These are phyloP conservation scores for Rhodotorula kratochvilovae DNA, from an alignment of 768 basidiomycete genomes.

Conservation along the genomic window DNA sequence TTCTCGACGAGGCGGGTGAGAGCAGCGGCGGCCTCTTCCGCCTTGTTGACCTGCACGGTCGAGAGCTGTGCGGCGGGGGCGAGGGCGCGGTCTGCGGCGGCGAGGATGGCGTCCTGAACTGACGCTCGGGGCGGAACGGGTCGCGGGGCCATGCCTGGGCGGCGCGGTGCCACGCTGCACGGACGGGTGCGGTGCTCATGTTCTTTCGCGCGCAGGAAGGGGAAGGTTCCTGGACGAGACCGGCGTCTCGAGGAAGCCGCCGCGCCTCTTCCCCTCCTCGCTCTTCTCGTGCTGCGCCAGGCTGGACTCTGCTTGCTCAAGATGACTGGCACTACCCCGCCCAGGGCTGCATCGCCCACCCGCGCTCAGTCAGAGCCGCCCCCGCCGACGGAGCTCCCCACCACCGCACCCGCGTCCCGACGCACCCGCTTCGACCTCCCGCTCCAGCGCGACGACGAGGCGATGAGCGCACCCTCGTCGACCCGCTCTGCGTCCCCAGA, in stretches of 20 bases:
- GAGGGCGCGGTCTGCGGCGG: constrained; percentile 28
- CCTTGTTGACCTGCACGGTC: neutral
- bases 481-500: constrained; percentile 18
- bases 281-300: no score
- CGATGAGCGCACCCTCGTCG: neutral
- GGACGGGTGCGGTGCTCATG: constrained; percentile 1
- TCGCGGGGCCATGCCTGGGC: constrained; percentile 24
- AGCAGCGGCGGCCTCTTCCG: neutral
- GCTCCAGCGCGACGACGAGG: neutral
- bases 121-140: constrained; percentile 17
- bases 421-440: neutral
- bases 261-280: no score
- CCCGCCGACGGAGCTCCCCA: neutral
- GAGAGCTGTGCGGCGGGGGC: neutral
- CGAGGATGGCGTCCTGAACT: constrained; percentile 24
- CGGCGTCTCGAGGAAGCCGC: neutral
- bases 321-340: neutral
- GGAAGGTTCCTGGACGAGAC: neutral
- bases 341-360: neutral
- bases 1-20: neutral
- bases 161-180: constrained; percentile 7
- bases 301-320: no score
- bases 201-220: neutral
- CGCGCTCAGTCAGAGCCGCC: neutral
- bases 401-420: neutral